Conservation (phyloP, 2,329 filamentous ascomycete genomes). For the Xylariales sp. region DNA sequence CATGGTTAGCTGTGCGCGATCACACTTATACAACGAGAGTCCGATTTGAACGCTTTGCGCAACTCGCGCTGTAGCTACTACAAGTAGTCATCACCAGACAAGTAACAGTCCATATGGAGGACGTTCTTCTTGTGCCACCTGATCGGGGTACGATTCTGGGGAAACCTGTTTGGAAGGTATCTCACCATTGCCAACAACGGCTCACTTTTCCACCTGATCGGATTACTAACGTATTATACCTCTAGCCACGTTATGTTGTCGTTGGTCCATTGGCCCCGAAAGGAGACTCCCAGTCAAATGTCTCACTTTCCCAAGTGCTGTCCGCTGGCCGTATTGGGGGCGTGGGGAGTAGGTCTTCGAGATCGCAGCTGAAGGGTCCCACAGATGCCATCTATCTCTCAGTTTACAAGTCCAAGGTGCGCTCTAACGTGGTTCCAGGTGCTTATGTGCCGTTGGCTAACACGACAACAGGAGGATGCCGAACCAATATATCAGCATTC, state of each 20-base stretch:
- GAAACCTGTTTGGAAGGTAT: slow-evolving; percentile 64
- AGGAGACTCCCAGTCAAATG: slow-evolving; percentile 52
- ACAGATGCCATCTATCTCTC: slow-evolving; percentile 62
- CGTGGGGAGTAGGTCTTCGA: slow-evolving; percentile 53
- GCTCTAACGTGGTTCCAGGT: slow-evolving; percentile 31
- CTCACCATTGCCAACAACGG: slow-evolving; percentile 23
- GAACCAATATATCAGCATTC: slow-evolving; percentile 67
- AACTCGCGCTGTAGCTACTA: slow-evolving; percentile 35
- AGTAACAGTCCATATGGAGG: slow-evolving; percentile 57
- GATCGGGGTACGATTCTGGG: slow-evolving; percentile 65
- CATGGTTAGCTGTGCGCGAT: slow-evolving; percentile 37
- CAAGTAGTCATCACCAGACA: slow-evolving; percentile 29
- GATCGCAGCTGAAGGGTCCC: slow-evolving; percentile 49
- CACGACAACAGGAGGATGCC: slow-evolving; percentile 58
- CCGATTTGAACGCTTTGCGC: slow-evolving; percentile 36
- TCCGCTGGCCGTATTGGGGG: slow-evolving; percentile 55
- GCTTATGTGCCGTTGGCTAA: slow-evolving; percentile 34
- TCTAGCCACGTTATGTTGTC: slow-evolving; percentile 69
- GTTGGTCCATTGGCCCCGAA: slow-evolving; percentile 58
- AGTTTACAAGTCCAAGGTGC: slow-evolving; percentile 68
- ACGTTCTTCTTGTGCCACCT: slow-evolving; percentile 61
- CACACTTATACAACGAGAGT: slow-evolving; percentile 28
- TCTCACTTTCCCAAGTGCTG: slow-evolving; percentile 55
- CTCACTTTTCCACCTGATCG: slow-evolving; percentile 7
- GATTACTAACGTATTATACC: slow-evolving; percentile 37